A percentile compares a stretch with the other conserved stretches of the same genome.
These are phyloP conservation scores for Neodidymelliopsis sp. DNA, from an alignment of 2,329 filamentous ascomycete genomes.

Conservation along the genomic window DNA sequence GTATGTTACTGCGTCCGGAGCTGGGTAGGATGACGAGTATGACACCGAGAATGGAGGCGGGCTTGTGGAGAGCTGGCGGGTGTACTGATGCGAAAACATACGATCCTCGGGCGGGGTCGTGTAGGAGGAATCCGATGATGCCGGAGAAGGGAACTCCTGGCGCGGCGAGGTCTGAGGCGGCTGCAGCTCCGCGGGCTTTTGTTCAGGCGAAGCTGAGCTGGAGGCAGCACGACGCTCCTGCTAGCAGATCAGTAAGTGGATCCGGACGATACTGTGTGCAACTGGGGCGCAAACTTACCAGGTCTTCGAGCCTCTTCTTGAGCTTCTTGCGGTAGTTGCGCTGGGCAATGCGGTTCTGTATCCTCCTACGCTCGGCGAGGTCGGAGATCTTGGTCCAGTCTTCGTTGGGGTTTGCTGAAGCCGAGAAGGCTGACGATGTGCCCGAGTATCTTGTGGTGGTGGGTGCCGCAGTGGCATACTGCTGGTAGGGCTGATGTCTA, in stretches of 20 bases:
- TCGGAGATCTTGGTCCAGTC: conserved; percentile 99
- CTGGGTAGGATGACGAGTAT: conserved; percentile 72
- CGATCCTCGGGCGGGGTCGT: conserved; percentile 68
- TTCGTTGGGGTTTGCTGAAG: conserved; percentile 92
- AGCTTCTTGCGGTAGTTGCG: conserved; percentile 97
- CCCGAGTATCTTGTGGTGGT: conserved; percentile 69
- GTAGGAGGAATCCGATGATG: conserved; percentile 47
- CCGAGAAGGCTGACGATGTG: conserved; percentile 93
- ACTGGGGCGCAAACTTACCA: conserved; percentile 49
- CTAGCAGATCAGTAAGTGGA: conserved; percentile 25
- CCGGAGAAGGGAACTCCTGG: conserved; percentile 47
- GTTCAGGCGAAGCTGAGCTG: conserved; percentile 66
- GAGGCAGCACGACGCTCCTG: conserved; percentile 75
- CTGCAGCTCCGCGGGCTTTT: conserved; percentile 62
- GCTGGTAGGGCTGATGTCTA: conserved; percentile 54
- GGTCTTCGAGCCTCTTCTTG: conserved; percentile 85
- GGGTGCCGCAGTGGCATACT: conserved; percentile 51
- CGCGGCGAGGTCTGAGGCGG: conserved; percentile 46
- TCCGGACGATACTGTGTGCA: conserved; percentile 19
- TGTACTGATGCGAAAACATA: conserved; percentile 71
- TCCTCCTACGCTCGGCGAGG: conserved; percentile 88
- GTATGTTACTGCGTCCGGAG: conserved; percentile 70
- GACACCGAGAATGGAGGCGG: conserved; percentile 68
- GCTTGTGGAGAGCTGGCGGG: conserved; percentile 73
- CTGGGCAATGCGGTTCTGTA: conserved; percentile 98